Percentiles rank a stretch among this genome's conserved stretches.
These are phyloP conservation scores for Cordyceps tenuipes DNA, from an alignment of 2,329 filamentous ascomycete genomes.

Conservation along the genomic window DNA sequence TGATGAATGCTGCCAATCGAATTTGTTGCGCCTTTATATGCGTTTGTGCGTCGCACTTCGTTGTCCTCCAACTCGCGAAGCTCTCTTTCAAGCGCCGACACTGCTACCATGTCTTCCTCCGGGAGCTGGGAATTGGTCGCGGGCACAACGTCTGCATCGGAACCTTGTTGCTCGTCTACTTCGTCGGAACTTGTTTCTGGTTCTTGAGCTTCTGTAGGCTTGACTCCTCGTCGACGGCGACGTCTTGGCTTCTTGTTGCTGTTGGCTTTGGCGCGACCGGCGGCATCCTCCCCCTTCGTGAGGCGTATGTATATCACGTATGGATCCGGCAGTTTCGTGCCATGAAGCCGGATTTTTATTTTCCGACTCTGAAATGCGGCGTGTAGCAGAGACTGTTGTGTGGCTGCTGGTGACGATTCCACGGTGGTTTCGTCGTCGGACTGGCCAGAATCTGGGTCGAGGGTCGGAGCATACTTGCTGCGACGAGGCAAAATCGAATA, in stretches of 20 bases:
- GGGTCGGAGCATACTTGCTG: conserved; percentile 24
- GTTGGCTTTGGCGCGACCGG: conserved; percentile 19
- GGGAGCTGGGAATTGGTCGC: conserved; percentile 3
- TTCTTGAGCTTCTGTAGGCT: not conserved
- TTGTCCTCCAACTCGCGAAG: conserved; percentile 41
- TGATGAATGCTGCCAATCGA: conserved; percentile 60
- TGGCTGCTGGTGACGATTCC: conserved; percentile 17
- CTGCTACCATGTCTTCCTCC: not conserved
- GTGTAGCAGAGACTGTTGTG: conserved; percentile 40
- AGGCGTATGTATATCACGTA: conserved; percentile 51
- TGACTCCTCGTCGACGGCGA: conserved; percentile 5
- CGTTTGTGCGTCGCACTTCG: conserved; percentile 50
- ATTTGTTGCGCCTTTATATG: conserved; percentile 58
- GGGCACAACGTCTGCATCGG: conserved; percentile 16
- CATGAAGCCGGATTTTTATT: conserved; percentile 47
- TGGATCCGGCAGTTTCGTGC: conserved; percentile 40
- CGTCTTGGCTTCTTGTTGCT: not conserved
- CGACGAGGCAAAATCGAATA: conserved; percentile 44
- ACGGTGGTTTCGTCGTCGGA: conserved; percentile 20
- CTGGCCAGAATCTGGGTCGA: conserved; percentile 20
- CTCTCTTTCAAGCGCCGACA: conserved; percentile 32
- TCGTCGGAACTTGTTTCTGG: conserved; percentile 20
- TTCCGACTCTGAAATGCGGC: conserved; percentile 46
- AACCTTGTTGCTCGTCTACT: conserved; percentile 12
- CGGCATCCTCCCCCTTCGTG: conserved; percentile 34